Evolutionary conservation across 306 rosid species (phyloP).

Genomic region (Malus orientalis): DNA sequence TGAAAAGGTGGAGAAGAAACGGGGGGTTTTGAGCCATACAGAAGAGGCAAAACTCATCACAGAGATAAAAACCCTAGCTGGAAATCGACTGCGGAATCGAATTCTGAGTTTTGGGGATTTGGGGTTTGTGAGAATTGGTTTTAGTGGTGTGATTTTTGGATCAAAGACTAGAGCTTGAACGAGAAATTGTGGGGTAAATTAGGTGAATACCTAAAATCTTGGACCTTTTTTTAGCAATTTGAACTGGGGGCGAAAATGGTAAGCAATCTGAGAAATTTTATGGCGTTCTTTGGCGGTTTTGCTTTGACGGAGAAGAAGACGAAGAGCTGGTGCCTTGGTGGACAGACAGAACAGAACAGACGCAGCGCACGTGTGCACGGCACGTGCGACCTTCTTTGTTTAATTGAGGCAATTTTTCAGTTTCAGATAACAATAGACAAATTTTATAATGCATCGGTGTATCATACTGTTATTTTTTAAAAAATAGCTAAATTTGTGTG

Average conservation of each 20-base stretch:
- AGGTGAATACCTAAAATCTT: neutral
- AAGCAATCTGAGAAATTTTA: neutral
- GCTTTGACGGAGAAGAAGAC: conserved; percentile 5
- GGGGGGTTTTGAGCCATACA: conserved; percentile 44
- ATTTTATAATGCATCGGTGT: too few species aligned
- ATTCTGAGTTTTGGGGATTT: neutral
- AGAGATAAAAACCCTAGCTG: conserved; percentile 5
- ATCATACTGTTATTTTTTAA: neutral
- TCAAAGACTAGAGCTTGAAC: neutral
- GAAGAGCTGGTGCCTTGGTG: neutral
- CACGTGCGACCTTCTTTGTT: conserved; percentile 4
- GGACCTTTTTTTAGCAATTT: neutral
- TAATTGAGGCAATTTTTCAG: neutral
- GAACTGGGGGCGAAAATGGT: neutral
- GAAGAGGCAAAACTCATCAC: conserved; percentile 35
- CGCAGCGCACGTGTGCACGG: neutral
- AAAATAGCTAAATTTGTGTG: too few species aligned
- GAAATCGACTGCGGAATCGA: neutral
- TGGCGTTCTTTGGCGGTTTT: neutral
- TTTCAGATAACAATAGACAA: neutral
- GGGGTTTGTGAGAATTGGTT: neutral
- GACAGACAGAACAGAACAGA: neutral
- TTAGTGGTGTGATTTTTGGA: neutral
- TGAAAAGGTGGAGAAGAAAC: conserved; percentile 3
- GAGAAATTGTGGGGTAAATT: neutral